These are phyloP conservation scores for Neonectria neomacrospora DNA, from an alignment of 2,329 filamentous ascomycete genomes.

Conservation along the genomic window DNA sequence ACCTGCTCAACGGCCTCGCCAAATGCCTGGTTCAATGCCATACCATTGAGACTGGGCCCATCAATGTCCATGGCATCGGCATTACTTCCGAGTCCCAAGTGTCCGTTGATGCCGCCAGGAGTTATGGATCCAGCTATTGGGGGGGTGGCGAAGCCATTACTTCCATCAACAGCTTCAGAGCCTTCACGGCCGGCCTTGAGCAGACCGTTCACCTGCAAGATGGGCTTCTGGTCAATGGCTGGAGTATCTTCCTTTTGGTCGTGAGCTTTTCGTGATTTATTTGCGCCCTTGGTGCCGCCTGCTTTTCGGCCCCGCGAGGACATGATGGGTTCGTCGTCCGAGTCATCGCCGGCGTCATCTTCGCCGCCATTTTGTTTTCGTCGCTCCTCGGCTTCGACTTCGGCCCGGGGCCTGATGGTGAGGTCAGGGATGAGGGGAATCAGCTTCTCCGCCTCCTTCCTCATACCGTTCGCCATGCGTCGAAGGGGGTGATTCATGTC, in stretches of 20 bases:
- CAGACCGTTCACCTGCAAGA: conserved; percentile 73
- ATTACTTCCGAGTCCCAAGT: conserved; percentile 76
- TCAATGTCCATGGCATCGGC: conserved; percentile 90
- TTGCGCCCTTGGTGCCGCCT: conserved; percentile 75
- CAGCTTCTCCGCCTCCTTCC: conserved; percentile 96
- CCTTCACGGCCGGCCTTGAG: conserved; percentile 72
- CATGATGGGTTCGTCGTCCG: conserved; percentile 98
- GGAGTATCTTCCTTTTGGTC: conserved; percentile 85
- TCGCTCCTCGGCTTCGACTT: conserved; percentile 89
- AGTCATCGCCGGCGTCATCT: conserved; percentile 86
- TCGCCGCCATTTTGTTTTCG: conserved; percentile 87
- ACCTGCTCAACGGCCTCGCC: conserved; percentile 77
- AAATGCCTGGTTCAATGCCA: conserved; percentile 71
- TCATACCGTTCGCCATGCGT: conserved; percentile 95
- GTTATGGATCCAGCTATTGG: conserved; percentile 80
- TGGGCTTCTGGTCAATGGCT: conserved; percentile 77
- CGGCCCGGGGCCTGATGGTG: conserved; percentile 86
- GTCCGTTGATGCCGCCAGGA: conserved; percentile 76
- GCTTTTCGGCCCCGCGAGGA: conserved; percentile 93
- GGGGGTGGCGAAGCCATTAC: conserved; percentile 88
- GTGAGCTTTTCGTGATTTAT: conserved; percentile 79
- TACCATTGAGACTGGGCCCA: conserved; percentile 74
- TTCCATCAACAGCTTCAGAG: conserved; percentile 82
- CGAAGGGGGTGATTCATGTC: conserved; percentile 87
- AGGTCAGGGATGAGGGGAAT: conserved; percentile 96